phyloP scores from a whole-genome alignment of 768 basidiomycete genomes.

The Tylopilus sp. region DNA sequence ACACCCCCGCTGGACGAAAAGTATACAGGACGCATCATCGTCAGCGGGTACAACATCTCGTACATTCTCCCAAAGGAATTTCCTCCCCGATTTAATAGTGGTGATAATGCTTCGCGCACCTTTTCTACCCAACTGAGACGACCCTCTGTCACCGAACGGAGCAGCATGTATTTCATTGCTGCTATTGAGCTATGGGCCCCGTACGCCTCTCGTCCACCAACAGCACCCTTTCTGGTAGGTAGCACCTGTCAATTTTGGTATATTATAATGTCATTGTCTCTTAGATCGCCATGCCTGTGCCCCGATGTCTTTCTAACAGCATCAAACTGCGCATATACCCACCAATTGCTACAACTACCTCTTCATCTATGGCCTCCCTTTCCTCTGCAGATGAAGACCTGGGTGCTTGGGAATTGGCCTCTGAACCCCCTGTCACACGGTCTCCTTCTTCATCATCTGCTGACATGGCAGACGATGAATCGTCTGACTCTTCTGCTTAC shows the following conservation, averaged over 20 bases:
- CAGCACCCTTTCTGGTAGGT: conserved; percentile 70
- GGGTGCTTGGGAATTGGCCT: conserved; percentile 69
- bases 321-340: conserved; percentile 74
- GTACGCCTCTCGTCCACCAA: conserved; percentile 61
- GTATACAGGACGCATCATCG: conserved; percentile 72
- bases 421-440: conserved; percentile 73
- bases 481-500: conserved; percentile 63
- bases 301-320: conserved; percentile 74
- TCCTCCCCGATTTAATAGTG: conserved; percentile 28
- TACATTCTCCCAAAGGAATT: conserved; percentile 74
- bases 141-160: conserved; percentile 53
- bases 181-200: conserved; percentile 77
- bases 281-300: conserved; percentile 74
- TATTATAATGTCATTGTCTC: conserved; percentile 6
- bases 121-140: conserved; percentile 41
- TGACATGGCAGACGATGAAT: conserved; percentile 79
- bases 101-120: conserved; percentile 21
- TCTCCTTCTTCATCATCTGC: conserved; percentile 54
- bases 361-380: conserved; percentile 66
- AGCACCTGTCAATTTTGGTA: background rate
- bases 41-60: conserved; percentile 73
- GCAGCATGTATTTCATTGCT: conserved; percentile 71
- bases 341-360: conserved; percentile 45
- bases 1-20: conserved; percentile 54
- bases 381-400: conserved; percentile 73